These are phyloP conservation scores for Vigna mungo DNA, from an alignment of 306 rosid genomes.

Conservation along the genomic window DNA sequence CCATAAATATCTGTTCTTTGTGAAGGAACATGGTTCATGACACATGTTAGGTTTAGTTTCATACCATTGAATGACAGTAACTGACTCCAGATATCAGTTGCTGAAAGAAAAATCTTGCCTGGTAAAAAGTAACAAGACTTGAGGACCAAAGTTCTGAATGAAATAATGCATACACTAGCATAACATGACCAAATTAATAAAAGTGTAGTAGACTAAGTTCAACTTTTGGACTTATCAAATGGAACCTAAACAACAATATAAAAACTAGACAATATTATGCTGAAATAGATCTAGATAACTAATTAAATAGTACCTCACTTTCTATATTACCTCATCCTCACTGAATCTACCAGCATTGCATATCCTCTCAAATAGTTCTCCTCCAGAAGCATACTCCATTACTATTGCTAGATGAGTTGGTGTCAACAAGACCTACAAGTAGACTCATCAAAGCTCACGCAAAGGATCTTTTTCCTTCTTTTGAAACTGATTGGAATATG, in stretches of 20 bases:
- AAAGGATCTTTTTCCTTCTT: not conserved
- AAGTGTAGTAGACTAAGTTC: not conserved
- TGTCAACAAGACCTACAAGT: slow-evolving; percentile 71
- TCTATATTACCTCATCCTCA: slow-evolving; percentile 80
- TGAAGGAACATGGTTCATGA: slow-evolving; percentile 3
- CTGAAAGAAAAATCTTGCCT: slow-evolving; percentile 97
- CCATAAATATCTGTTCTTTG: slow-evolving; percentile 15
- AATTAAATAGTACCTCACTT: slow-evolving; percentile 3
- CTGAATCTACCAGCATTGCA: slow-evolving; percentile 78
- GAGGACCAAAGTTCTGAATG: slow-evolving; percentile 9
- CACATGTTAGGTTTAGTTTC: slow-evolving; percentile 21
- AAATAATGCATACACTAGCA: not conserved
- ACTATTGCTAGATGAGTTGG: slow-evolving; percentile 87
- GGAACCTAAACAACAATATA: not conserved
- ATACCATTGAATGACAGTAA: slow-evolving; percentile 90
- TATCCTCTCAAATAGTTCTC: slow-evolving; percentile 83
- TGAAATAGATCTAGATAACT: slow-evolving; percentile 18
- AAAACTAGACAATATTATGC: slow-evolving; percentile 1
- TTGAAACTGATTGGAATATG: not conserved
- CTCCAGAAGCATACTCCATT: slow-evolving; percentile 93
- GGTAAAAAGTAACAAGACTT: slow-evolving; percentile 42
- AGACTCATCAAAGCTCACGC: slow-evolving; percentile 44
- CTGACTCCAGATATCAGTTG: slow-evolving; percentile 90
- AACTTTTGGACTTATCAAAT: slow-evolving; percentile 7
- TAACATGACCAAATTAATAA: not conserved